phyloP scores from a whole-genome alignment of 768 basidiomycete species.

The Suillus paluster region DNA sequence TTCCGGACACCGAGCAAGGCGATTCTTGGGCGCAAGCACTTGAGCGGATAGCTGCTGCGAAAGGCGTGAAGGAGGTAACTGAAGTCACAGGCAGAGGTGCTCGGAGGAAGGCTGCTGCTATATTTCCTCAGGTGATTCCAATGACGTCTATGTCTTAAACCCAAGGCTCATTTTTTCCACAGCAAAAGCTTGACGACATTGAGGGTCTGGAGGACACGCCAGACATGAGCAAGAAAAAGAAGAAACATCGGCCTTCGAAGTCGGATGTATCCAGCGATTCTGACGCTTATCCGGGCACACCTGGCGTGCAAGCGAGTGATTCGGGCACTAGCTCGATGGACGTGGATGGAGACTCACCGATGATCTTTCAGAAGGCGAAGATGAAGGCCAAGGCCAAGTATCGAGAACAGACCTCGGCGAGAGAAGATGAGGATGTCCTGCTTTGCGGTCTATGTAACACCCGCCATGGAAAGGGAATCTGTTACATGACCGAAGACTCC shows the following conservation, averaged over 20 bases:
- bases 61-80: conserved; percentile 45
- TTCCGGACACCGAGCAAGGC: conserved; percentile 50
- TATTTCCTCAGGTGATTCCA: conserved; percentile 41
- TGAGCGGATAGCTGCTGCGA: conserved; percentile 48
- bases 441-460: conserved; percentile 67
- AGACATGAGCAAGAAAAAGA: conserved; percentile 41
- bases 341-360: conserved; percentile 3
- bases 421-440: conserved; percentile 16
- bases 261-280: conserved; percentile 43
- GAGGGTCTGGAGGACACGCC: conserved; percentile 43
- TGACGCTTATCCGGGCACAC: conserved; percentile 40
- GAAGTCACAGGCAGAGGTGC: conserved; percentile 74
- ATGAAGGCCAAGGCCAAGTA: conserved; percentile 13
- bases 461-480: conserved; percentile 53
- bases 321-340: conserved; percentile 30
- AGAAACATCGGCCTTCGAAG: conserved; percentile 35
- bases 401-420: conserved; percentile 6
- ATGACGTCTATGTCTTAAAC: background rate
- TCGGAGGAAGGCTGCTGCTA: conserved; percentile 68
- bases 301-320: conserved; percentile 26
- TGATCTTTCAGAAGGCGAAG: background rate
- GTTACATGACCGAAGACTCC: conserved; percentile 67
- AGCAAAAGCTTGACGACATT: conserved; percentile 38
- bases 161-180: conserved; percentile 9
- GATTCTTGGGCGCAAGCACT: conserved; percentile 87